These are phyloP conservation scores for Rhamnella rubrinervis DNA, from an alignment of 331 rosid species.

Conservation along the genomic window DNA sequence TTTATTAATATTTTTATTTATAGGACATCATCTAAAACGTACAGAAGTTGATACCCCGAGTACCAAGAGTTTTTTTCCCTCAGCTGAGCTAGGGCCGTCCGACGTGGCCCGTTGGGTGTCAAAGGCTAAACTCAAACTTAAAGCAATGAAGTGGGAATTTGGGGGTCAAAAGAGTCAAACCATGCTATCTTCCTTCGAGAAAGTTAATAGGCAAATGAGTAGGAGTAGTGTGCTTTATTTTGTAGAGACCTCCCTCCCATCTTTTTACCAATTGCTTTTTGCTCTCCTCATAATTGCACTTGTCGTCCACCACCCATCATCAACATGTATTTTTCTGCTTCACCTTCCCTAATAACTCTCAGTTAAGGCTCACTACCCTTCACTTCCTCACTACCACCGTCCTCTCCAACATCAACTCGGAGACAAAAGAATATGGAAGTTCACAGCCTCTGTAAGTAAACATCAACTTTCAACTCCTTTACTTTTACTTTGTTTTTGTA, in stretches of 20 bases:
- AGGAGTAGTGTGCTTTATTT: conserved; percentile 52
- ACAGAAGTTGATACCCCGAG: too few species aligned
- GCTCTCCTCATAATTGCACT: conserved; percentile 54
- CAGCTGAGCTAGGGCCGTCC: too few species aligned
- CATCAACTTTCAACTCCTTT: too few species aligned
- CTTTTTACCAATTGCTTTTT: conserved; percentile 59
- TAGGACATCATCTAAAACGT: too few species aligned
- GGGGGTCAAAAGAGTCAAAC: conserved; percentile 43
- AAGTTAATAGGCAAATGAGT: conserved; percentile 50
- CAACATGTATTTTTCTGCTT: conserved; percentile 24
- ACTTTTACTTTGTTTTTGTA: too few species aligned
- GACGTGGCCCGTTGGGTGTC: background rate
- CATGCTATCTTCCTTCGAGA: conserved; percentile 35
- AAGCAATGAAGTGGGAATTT: conserved; percentile 14
- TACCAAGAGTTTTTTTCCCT: too few species aligned
- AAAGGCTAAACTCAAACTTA: background rate
- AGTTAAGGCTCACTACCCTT: conserved; percentile 10
- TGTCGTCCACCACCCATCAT: conserved; percentile 50
- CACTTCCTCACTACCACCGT: conserved; percentile 30
- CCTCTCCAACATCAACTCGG: background rate
- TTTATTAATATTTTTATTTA: too few species aligned
- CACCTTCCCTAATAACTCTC: conserved; percentile 11
- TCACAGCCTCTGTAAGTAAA: conserved; percentile 37
- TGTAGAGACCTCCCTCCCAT: conserved; percentile 76
- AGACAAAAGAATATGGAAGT: conserved; percentile 20